phyloP scores from a whole-genome alignment of 306 rosid genomes.

The Prinsepia uniflora region DNA sequence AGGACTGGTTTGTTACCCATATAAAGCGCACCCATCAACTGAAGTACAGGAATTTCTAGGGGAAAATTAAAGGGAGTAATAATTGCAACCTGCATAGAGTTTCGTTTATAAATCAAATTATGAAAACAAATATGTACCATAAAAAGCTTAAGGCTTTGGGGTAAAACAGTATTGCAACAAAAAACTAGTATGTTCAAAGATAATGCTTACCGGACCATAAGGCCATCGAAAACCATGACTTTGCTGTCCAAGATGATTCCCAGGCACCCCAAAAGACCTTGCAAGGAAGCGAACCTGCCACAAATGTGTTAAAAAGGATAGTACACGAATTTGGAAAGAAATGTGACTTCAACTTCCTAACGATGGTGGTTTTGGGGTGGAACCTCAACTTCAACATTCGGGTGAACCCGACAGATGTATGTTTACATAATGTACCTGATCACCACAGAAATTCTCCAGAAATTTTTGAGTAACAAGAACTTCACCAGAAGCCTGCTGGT shows the following conservation, averaged over 20 bases:
- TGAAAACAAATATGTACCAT: background rate
- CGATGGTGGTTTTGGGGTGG: background rate
- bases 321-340: conserved; percentile 8
- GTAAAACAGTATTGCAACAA: background rate
- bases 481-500: conserved; percentile 82
- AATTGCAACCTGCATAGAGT: conserved; percentile 70
- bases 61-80: conserved; percentile 97
- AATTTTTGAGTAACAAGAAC: conserved; percentile 81
- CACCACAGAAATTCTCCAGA: conserved; percentile 84
- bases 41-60: conserved; percentile 93
- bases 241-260: conserved; percentile 95
- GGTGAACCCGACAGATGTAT: conserved; percentile 1
- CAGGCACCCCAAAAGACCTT: conserved; percentile 86
- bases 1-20: conserved; percentile 97
- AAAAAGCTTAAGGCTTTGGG: background rate
- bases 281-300: conserved; percentile 94
- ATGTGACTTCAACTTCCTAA: conserved; percentile 1
- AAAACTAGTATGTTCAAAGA: conserved; percentile 1
- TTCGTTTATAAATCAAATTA: conserved; percentile 5
- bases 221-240: conserved; percentile 98
- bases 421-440: conserved; percentile 55
- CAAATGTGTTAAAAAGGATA: conserved; percentile 3
- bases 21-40: conserved; percentile 96
- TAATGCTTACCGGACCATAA: conserved; percentile 82
- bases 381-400: background rate